Base-by-base conservation (phyloP, 805 yeast genomes). In the Schizosaccharomyces octosporus region DNA sequence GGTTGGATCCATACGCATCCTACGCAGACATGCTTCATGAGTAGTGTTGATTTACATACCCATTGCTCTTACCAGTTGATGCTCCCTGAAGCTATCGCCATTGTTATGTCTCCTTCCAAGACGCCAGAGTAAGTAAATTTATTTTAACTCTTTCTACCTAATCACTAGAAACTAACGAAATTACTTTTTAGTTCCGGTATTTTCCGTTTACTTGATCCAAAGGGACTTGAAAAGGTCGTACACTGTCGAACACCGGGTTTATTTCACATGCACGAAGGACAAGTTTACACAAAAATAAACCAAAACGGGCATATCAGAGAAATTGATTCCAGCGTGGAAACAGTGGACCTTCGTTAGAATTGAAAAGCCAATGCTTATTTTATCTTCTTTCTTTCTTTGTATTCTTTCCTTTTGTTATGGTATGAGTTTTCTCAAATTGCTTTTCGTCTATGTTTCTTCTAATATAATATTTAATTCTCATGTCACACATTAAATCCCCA, bases 1-100 rank as follows among this genome's bases (percentile, higher is more conserved):
- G 87, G 87, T 2, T 82, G 87, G 87, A 82, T 82, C 61, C 87
- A 82, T 68, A 82, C 86, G 9, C 87, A 82, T 67, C 87, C 87
- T 5, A 79, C 85, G 11, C 87, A 82, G 67, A 73, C 84, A n/a
- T 82, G 87, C 64, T 82, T 82, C 67, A 69, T 82, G 68, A 79
- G 83, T 13, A 79, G 84, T 0, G 79, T 82, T 58, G 87, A 82
- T 66, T 70, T 82, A 61, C 87, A 82, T 69, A 82, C 86, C 1
- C 86, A 82, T 64, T 79, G 78, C 63, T 78, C 84, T 2, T 82
- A 82, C 68, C 87, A 82, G 69, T 74, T 81, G 60, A 81, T 82
- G 86, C 72, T 82, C 17, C 81, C 83, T 32, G 87, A 82, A 67
- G 82, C 85, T 0, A 76, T 82, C 39, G 86, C 86, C 15, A 75